These are phyloP conservation scores for Mentha longifolia DNA, from an alignment of 257 asterid genomes.

Conservation along the genomic window DNA sequence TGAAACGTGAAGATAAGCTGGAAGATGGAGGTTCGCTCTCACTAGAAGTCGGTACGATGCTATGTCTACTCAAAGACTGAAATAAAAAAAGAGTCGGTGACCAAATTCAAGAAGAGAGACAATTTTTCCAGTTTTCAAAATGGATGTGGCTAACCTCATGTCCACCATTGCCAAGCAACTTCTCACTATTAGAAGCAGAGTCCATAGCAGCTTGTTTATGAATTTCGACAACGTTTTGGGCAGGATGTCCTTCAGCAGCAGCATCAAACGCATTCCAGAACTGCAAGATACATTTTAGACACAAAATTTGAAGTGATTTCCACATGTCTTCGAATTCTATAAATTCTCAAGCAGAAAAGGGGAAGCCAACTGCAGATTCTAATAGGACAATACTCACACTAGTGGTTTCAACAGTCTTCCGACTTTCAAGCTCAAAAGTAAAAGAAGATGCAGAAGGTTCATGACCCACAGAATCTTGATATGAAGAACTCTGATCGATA, in stretches of 20 bases:
- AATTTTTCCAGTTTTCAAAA: constrained; percentile 23
- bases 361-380: not conserved
- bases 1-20: constrained; percentile 43
- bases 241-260: constrained; percentile 40
- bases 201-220: constrained; percentile 37
- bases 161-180: constrained; percentile 42
- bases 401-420: constrained; percentile 37
- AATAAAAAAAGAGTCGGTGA: constrained; percentile 32
- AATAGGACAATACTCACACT: constrained; percentile 43
- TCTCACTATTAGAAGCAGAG: constrained; percentile 49
- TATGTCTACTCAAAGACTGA: constrained; percentile 49
- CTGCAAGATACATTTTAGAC: constrained; percentile 50
- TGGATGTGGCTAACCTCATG: constrained; percentile 51
- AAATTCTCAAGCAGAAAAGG: constrained; percentile 19
- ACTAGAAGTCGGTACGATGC: constrained; percentile 37
- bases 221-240: constrained; percentile 37
- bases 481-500: constrained; percentile 43
- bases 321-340: not conserved
- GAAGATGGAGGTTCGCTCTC: constrained; percentile 43
- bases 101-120: constrained; percentile 33
- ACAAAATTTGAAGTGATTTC: constrained; percentile 21
- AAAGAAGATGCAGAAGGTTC: constrained; percentile 38
- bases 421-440: constrained; percentile 39
- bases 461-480: constrained; percentile 36
- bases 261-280: constrained; percentile 71